Percentiles rank a stretch among this genome's conserved stretches.
These are phyloP conservation scores for Backusella morwellensis DNA, from an alignment of 192 early-diverging fungal genomes.

Conservation along the genomic window DNA sequence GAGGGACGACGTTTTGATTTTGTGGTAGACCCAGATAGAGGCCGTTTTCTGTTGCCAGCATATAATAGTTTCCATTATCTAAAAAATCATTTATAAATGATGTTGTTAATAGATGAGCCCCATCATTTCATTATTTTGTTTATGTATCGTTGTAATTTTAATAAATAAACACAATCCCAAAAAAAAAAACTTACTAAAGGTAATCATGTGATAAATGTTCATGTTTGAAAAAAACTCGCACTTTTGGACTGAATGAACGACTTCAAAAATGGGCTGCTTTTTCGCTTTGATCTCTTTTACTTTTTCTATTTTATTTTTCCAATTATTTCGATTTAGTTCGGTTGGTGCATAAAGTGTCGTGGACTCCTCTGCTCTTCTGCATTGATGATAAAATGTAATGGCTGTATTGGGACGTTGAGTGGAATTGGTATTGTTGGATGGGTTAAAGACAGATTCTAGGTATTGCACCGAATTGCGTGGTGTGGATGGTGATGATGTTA, in stretches of 20 bases:
- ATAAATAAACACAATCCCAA: not conserved
- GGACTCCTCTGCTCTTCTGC: not conserved
- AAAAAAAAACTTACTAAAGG: slow-evolving; percentile 32
- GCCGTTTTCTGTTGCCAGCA: slow-evolving; percentile 84
- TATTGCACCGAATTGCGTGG: slow-evolving; percentile 80
- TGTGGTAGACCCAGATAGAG: slow-evolving; percentile 61
- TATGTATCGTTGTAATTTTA: not conserved
- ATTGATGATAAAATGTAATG: slow-evolving; percentile 13
- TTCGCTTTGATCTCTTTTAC: not conserved
- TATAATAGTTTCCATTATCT: slow-evolving; percentile 56
- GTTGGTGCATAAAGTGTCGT: not conserved
- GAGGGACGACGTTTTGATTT: slow-evolving; percentile 71
- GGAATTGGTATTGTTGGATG: slow-evolving; percentile 53
- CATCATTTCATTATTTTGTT: not conserved
- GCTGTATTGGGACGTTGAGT: slow-evolving; percentile 26
- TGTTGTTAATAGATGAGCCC: not conserved
- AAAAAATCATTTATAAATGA: slow-evolving; percentile 42
- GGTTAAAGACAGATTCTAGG: slow-evolving; percentile 56
- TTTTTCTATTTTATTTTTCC: not conserved
- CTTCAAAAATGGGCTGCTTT: not conserved
- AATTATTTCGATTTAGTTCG: not conserved
- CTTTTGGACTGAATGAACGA: not conserved
- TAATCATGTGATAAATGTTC: slow-evolving; percentile 54
- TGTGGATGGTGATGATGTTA: slow-evolving; percentile 34
- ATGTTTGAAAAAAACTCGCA: slow-evolving; percentile 43